These are phyloP conservation scores for Curvularia spicifera DNA, from an alignment of 2,329 filamentous ascomycete genomes.

Conservation along the genomic window DNA sequence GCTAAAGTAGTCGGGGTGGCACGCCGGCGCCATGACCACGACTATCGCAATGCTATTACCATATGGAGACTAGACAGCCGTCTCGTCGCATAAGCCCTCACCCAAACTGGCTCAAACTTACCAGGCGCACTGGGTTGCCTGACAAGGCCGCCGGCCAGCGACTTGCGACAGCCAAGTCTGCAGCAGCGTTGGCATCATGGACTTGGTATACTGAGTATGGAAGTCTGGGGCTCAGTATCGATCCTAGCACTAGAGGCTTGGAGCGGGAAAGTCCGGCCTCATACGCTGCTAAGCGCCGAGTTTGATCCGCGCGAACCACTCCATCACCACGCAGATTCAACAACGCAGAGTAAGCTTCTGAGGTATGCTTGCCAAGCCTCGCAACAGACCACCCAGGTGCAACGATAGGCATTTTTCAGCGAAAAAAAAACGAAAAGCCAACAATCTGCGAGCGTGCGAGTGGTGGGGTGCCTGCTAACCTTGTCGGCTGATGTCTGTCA, in stretches of 20 bases:
- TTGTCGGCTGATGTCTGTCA: conserved; percentile 14
- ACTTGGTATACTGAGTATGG: conserved; percentile 31
- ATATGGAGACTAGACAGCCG: not conserved
- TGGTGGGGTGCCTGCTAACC: not conserved
- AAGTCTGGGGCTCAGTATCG: conserved; percentile 21
- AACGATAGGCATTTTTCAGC: not conserved
- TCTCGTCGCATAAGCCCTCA: not conserved
- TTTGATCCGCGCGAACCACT: not conserved
- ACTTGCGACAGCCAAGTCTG: conserved; percentile 2
- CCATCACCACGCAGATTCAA: not conserved
- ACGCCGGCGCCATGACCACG: not conserved
- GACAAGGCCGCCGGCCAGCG: not conserved
- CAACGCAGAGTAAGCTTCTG: not conserved
- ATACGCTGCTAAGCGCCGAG: conserved; percentile 2
- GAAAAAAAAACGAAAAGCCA: too few relatives aligned
- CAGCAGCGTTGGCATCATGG: not conserved
- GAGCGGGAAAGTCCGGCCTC: conserved; percentile 24
- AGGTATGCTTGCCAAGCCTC: not conserved
- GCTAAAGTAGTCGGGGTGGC: not conserved
- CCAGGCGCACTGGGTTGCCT: not conserved
- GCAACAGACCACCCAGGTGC: not conserved
- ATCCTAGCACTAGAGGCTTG: conserved; percentile 41
- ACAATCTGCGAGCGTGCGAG: not conserved
- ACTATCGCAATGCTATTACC: not conserved
- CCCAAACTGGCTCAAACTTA: not conserved